Base-by-base conservation (phyloP, 306 rosid species). In the Gynostemma pentaphyllum region DNA sequence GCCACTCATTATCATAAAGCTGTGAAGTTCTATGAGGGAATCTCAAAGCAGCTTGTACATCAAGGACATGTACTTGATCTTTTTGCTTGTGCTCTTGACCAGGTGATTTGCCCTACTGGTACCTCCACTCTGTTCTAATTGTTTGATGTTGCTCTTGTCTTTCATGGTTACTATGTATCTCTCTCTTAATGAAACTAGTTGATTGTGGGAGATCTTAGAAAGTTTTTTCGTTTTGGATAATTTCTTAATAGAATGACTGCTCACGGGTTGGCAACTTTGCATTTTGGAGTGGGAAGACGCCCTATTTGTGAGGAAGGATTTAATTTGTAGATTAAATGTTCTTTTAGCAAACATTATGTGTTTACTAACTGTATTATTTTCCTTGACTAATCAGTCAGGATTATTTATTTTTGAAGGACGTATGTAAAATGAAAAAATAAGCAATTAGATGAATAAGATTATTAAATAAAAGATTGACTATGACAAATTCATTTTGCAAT, bases 51-150 rank as follows among this genome's bases (percentile, higher is more conserved):
- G 90, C 99, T 92, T 66, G 88, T 92, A 51, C 88, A 86, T 81
- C 99, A 92, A 81, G 99, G 99, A 49, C 99, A 92, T 68, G 95
- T 86, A 32, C 80, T 92, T 71, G 97, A 92, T 81, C 90, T 92
- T 64, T 92, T 92, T 72, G 99, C 95, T 57, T 79, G 97, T 68
- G 96, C 99, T 64, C 96, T 86, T 40, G 99, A 92, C 82, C 99
- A 92, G 96, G 99, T 92, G 75, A 74, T 65, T 19, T 28, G 68
- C 64, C 11, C 26, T 22, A 42, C 64, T 26, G 42, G 27, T 39
- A 28, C 45, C 6, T 68, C 6, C 45, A n/a, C 29, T 74, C 6
- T 16, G 15, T 63, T 59, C 6, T 2, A 22, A 59, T 48, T 72
- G 64, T 28, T 46, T 41, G 15, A 34, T 48, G 68, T 19, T n/a